Conservation (phyloP, 140 eudicot species). For the Ambrosia hybrid region DNA sequence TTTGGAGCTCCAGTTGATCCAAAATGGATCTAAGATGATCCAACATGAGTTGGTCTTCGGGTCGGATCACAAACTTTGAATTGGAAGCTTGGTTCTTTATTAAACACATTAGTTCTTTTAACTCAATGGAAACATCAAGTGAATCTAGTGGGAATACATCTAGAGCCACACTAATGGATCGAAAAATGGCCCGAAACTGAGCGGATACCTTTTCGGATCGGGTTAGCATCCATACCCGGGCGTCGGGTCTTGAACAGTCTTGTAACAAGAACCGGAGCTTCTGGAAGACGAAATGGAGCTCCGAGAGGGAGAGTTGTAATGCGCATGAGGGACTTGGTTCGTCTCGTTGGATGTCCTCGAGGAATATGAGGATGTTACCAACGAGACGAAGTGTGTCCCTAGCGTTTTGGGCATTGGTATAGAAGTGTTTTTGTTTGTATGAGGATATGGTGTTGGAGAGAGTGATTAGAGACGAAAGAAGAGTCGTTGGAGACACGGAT, state of each 20-base stretch:
- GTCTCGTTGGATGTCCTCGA: conserved; percentile 47
- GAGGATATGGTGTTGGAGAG: conserved; percentile 43
- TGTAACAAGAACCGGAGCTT: conserved; percentile 55
- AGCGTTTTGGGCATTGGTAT: conserved; percentile 45
- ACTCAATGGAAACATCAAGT: conserved; percentile 37
- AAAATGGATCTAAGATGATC: conserved; percentile 34
- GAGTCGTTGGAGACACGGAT: conserved; percentile 49
- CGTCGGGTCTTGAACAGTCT: conserved; percentile 50
- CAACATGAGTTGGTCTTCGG: conserved; percentile 40
- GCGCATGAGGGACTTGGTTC: conserved; percentile 4
- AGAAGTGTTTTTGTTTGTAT: conserved; percentile 40
- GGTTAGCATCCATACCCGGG: conserved; percentile 62
- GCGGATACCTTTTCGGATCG: conserved; percentile 45
- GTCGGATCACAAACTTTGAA: conserved; percentile 37
- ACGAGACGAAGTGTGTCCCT: conserved; percentile 43
- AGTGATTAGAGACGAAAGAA: conserved; percentile 53
- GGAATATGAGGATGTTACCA: conserved; percentile 41
- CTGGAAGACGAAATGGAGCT: conserved; percentile 82
- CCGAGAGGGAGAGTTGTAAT: conserved; percentile 47
- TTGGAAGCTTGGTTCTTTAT: conserved; percentile 48
- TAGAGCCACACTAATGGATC: conserved; percentile 56
- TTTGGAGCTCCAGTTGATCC: conserved; percentile 46
- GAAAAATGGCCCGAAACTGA: conserved; percentile 42
- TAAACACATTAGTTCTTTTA: conserved; percentile 46
- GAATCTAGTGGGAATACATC: conserved; percentile 51